A percentile compares a stretch with the other conserved stretches of the same genome.
Evolutionary conservation across 1,139 yeast genomes (phyloP).

Genomic region (Saccharomyces hybrid): DNA sequence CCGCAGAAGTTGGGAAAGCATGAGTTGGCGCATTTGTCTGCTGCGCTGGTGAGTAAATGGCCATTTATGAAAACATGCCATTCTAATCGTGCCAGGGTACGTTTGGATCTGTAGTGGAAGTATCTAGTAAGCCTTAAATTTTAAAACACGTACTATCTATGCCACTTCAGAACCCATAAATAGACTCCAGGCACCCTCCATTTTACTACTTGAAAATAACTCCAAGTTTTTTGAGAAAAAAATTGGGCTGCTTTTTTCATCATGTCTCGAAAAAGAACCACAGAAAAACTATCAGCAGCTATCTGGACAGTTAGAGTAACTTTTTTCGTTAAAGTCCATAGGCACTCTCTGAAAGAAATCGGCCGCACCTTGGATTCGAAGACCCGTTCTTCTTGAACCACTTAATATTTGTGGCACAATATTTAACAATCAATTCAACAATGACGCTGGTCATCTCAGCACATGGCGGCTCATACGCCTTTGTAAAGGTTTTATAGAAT

Average conservation of each 20-base stretch:
- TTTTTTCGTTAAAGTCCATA: not conserved
- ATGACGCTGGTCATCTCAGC: not conserved
- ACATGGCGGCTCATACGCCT: not conserved
- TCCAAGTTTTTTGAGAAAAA: not conserved
- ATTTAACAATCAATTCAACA: not conserved
- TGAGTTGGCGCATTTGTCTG: not conserved
- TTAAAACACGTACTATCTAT: not conserved
- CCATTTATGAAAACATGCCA: not conserved
- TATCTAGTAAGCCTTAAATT: not conserved
- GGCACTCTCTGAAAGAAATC: too few species aligned
- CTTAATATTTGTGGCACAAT: not conserved
- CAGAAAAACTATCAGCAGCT: not conserved
- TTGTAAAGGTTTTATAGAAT: not conserved
- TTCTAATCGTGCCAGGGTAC: not conserved
- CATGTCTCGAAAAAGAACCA: not conserved
- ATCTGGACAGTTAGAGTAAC: not conserved
- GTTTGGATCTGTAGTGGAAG: not conserved
- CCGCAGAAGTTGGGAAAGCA: not conserved
- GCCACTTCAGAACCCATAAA: not conserved
- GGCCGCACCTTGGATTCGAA: not conserved
- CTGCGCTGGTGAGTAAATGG: not conserved
- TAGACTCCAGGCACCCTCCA: not conserved
- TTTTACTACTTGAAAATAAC: not conserved
- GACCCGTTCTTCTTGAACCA: not conserved
- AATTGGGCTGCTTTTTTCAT: not conserved